Conservation (phyloP, 106 monocot species). For the Xerophyta viscosa region DNA sequence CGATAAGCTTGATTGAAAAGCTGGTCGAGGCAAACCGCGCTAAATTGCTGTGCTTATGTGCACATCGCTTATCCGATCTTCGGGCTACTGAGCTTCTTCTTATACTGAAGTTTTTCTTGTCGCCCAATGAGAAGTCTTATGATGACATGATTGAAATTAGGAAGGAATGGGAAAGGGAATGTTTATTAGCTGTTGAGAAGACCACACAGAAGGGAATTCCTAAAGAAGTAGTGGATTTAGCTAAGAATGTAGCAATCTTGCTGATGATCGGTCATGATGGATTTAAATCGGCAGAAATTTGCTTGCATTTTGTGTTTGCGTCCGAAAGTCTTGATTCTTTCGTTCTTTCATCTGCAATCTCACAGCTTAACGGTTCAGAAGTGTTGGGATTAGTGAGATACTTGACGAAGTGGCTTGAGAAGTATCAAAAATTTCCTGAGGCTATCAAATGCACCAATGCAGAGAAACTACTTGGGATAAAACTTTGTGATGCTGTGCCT, state of each 20-base stretch:
- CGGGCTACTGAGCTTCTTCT: slow-evolving; percentile 31
- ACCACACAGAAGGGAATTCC: slow-evolving; percentile 22
- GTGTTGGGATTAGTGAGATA: slow-evolving; percentile 54
- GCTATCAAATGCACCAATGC: slow-evolving; percentile 25
- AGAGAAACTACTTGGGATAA: slow-evolving; percentile 32
- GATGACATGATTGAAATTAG: slow-evolving; percentile 40
- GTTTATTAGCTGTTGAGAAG: slow-evolving; percentile 50
- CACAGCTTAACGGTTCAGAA: slow-evolving; percentile 50
- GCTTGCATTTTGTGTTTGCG: slow-evolving; percentile 81
- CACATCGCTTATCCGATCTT: slow-evolving; percentile 28
- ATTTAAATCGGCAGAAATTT: slow-evolving; percentile 55
- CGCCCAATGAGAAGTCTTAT: slow-evolving; percentile 33
- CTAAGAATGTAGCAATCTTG: slow-evolving; percentile 50
- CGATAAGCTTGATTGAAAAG: slow-evolving; percentile 33
- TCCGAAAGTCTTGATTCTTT: slow-evolving; percentile 33
- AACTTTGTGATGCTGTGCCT: slow-evolving; percentile 42
- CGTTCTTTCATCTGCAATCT: slow-evolving; percentile 52
- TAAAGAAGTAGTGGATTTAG: slow-evolving; percentile 19
- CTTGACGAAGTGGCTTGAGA: slow-evolving; percentile 80
- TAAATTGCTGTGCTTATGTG: slow-evolving; percentile 45
- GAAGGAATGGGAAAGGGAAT: slow-evolving; percentile 61
- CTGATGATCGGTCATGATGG: slow-evolving; percentile 76
- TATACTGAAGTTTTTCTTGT: slow-evolving; percentile 47
- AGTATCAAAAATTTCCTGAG: slow-evolving; percentile 73
- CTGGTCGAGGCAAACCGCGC: slow-evolving; percentile 38